Evolutionary conservation across 352 stramenopile species (phyloP), one percentile per base, ranked within the genome.

Genomic region (Phytophthora megakarya): DNA sequence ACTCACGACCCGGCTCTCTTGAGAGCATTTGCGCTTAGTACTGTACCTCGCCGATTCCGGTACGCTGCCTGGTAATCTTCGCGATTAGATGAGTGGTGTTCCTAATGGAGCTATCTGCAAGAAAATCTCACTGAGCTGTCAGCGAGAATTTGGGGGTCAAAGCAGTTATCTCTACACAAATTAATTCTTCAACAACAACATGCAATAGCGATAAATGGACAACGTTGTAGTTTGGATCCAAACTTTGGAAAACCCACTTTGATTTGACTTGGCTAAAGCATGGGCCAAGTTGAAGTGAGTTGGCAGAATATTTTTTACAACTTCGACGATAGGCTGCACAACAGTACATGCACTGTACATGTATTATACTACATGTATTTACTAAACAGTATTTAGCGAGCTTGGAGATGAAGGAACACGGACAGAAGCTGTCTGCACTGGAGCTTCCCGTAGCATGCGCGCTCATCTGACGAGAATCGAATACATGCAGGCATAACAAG

Each of bases 61-160:
- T 18, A 46, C 15, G 12, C 15, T 6, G n/a, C 7, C 16, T 40
- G 25, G 43, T 56, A 68, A 63, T 64, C 51, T 10, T 5, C n/a
- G 3, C 48, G 52, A 64, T 68, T 48, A 40, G 38, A 67, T 61
- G 50, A 61, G 59, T 16, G 32, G n/a, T n/a, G n/a, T n/a, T n/a
- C n/a, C n/a, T n/a, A n/a, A n/a, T n/a, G n/a, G n/a, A n/a, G n/a
- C n/a, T n/a, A n/a, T n/a, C n/a, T n/a, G n/a, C n/a, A n/a, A n/a
- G 3, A 13, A 32, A 32, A 9, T 32, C 10, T 35, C 30, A 3
- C 8, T 35, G 30, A 35, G 30, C 10, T 35, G 30, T 35, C 30
- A 35, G 30, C n/a, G n/a, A n/a, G n/a, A n/a, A n/a, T n/a, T n/a
- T n/a, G n/a, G n/a, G n/a, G n/a, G n/a, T n/a, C n/a, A n/a, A n/a